Evolutionary conservation across 2,329 filamentous ascomycete genomes (phyloP), one percentile per base, ranked within the genome.

Genomic region (Fusarium annulatum): DNA sequence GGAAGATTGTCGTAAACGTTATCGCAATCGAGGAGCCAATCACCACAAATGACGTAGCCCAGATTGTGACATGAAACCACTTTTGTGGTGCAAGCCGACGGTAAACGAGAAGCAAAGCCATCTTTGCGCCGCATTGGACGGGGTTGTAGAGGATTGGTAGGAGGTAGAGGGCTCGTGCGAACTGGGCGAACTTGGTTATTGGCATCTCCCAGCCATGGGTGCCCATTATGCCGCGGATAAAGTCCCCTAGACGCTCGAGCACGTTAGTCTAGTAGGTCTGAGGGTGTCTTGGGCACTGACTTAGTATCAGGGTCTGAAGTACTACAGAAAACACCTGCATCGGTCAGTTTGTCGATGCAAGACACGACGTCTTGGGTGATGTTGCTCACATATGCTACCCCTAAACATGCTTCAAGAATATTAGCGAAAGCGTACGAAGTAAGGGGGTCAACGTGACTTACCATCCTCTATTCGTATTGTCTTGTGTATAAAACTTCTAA

Each of bases 171-270:
- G 43, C 64, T 26, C 56, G 52, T 30, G 59, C 59, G 52, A 64
- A 73, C 15, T 51, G 21, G 28, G 46, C 58, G 30, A 46, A 65
- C 8, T 65, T 66, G 14, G 64, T 58, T 38, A 73, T 46, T 19
- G 70, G 64, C 64, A 73, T 73, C 39, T 73, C 70, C 70, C 70
- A 73, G 5, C 36, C 61, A 33, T 73, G 69, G 9, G 69, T 71
- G 7, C 70, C 70, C 30, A 72, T 73, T 30, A 72, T 43, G 10
- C 65, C 65, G 5, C 39, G 49, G 21, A 41, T 46, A 36, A 73
- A 72, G 34, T 62, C 69, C 23, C 65, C 70, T 73, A 21, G 2
- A 38, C n/a, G 19, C 23, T n/a, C 38, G 5, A 12, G 4, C 38
- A 23, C 5, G 15, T 49, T 26, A 23, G 28, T 14, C 7, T 16